These are phyloP conservation scores for Penicillium vulpinum DNA, from an alignment of 2,329 filamentous ascomycete species.

Conservation along the genomic window DNA sequence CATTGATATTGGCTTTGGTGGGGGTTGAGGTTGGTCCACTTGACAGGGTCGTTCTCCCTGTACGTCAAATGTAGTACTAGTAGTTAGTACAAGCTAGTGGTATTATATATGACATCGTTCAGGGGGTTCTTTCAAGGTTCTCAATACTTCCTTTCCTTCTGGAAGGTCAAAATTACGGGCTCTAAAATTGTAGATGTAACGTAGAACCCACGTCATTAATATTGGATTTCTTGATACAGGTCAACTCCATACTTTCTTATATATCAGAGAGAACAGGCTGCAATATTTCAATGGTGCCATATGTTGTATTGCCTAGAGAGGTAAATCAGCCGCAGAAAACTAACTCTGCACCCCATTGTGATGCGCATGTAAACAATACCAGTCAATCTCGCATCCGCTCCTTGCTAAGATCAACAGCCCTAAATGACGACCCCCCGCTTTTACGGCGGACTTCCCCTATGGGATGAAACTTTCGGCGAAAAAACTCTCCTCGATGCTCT, in stretches of 20 bases:
- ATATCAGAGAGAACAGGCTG: background rate
- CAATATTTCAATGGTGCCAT: background rate
- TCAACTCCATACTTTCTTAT: background rate
- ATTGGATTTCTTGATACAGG: background rate
- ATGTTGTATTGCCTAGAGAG: background rate
- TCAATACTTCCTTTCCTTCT: conserved; percentile 4
- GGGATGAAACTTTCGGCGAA: conserved; percentile 1
- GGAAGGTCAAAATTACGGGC: conserved; percentile 6
- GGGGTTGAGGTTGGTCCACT: conserved; percentile 21
- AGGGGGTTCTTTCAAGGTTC: background rate
- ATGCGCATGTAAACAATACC: conserved; percentile 23
- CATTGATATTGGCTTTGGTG: conserved; percentile 29
- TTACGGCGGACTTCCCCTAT: conserved; percentile 11
- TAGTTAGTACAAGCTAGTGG: background rate
- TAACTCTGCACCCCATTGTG: conserved; percentile 10
- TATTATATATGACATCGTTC: conserved; percentile 2
- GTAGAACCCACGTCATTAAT: background rate
- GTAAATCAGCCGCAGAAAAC: background rate
- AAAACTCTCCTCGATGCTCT: background rate
- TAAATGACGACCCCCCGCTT: conserved; percentile 23
- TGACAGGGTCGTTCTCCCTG: conserved; percentile 22
- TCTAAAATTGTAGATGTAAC: too few species aligned
- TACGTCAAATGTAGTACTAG: background rate
- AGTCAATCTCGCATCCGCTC: conserved; percentile 27
- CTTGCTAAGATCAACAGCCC: conserved; percentile 28